Percentiles rank a stretch among this genome's conserved stretches.
phyloP scores from a whole-genome alignment of 2,329 filamentous ascomycete genomes.

The Claviceps paspali region DNA sequence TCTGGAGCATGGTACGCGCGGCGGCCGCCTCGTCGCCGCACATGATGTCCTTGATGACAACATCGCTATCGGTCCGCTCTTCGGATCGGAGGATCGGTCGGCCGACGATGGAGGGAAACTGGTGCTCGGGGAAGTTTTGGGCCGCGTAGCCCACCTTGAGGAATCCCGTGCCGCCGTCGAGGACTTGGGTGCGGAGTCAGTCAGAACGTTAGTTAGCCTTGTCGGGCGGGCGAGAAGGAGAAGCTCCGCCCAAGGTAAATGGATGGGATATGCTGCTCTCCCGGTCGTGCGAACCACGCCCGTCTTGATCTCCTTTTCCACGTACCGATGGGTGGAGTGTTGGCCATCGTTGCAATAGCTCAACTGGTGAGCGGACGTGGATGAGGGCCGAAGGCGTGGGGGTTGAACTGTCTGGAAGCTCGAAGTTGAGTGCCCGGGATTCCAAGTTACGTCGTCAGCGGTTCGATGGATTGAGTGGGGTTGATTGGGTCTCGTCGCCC shows the following conservation, averaged over 20 bases:
- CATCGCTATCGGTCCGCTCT: constrained; percentile 50
- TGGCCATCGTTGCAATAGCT: constrained; percentile 29
- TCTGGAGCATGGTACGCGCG: constrained; percentile 92
- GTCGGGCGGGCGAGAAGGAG: not conserved
- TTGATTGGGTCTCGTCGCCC: too few species aligned
- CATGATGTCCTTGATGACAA: constrained; percentile 95
- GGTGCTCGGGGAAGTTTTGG: constrained; percentile 98
- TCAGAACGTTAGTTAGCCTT: constrained; percentile 1
- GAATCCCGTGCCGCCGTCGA: constrained; percentile 99
- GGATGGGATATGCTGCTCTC: not conserved
- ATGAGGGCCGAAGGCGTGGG: too few species aligned
- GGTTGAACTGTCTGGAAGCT: too few species aligned
- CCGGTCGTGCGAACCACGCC: not conserved
- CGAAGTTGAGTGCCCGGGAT: not conserved
- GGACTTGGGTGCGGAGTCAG: constrained; percentile 55
- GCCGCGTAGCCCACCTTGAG: constrained; percentile 98
- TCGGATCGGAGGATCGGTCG: constrained; percentile 94
- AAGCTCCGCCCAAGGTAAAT: not conserved
- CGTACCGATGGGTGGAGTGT: constrained; percentile 39
- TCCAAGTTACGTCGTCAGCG: too few species aligned
- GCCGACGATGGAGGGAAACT: constrained; percentile 96
- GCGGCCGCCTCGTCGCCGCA: constrained; percentile 96
- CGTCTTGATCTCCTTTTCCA: constrained; percentile 7
- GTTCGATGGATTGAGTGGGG: too few species aligned
- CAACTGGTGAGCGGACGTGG: constrained; percentile 1